These are phyloP conservation scores for Lonicera japonica DNA, from an alignment of 129 eudicot genomes.

Conservation along the genomic window DNA sequence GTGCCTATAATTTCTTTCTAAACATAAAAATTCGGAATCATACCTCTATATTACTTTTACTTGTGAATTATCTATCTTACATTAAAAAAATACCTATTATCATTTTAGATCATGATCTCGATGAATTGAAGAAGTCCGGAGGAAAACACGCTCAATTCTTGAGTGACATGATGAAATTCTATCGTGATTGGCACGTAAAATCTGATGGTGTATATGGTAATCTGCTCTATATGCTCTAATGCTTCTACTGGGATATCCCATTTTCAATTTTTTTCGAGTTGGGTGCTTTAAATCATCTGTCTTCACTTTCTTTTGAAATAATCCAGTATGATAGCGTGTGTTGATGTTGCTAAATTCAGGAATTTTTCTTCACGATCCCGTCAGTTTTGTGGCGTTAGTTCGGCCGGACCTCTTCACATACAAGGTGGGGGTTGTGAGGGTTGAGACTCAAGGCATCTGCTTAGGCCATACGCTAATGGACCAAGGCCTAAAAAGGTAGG, in stretches of 20 bases:
- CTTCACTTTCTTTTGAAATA: too few species aligned
- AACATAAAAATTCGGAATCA: too few species aligned
- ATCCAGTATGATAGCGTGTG: too few species aligned
- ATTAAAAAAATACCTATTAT: too few species aligned
- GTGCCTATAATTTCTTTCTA: conserved; percentile 29
- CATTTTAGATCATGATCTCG: conserved; percentile 59
- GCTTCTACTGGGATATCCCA: neutral
- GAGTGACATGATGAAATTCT: conserved; percentile 65
- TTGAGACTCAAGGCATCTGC: conserved; percentile 89
- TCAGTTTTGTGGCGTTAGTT: conserved; percentile 76
- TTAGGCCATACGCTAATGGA: conserved; percentile 79
- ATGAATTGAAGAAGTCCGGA: conserved; percentile 46
- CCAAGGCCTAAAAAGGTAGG: conserved; percentile 74
- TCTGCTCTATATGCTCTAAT: neutral
- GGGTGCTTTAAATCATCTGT: too few species aligned
- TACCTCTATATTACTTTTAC: too few species aligned
- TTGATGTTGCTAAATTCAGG: conserved; percentile 28
- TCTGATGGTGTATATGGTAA: conserved; percentile 89
- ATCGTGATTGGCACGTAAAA: conserved; percentile 88
- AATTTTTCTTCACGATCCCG: conserved; percentile 83
- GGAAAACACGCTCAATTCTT: conserved; percentile 64
- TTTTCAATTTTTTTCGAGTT: neutral
- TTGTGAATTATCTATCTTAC: too few species aligned
- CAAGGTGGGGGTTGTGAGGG: conserved; percentile 83
- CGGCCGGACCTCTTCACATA: conserved; percentile 81